phyloP scores from a whole-genome alignment of 352 stramenopile genomes.

The Phytophthora citricola region DNA sequence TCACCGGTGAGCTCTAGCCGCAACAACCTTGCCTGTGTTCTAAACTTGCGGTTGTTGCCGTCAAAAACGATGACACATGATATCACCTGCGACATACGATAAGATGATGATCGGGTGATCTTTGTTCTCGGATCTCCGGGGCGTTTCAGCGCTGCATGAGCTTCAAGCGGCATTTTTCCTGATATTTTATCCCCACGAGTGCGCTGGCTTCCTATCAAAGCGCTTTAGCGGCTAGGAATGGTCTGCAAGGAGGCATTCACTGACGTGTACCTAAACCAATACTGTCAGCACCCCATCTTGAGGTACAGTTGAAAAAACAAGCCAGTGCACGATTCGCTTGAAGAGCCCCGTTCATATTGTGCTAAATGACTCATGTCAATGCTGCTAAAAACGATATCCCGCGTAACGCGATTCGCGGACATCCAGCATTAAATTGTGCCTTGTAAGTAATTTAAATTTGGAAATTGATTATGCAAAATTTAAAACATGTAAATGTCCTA shows the following conservation, averaged over 20 bases:
- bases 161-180: slow-evolving; percentile 5
- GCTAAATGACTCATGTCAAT: neutral
- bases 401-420: neutral
- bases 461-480: slow-evolving; percentile 10
- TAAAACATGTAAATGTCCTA: no score
- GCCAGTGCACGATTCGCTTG: slow-evolving; percentile 20
- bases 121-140: slow-evolving; percentile 8
- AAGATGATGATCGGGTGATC: neutral
- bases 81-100: slow-evolving; percentile 5
- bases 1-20: no score
- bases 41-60: neutral
- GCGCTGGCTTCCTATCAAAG: no score
- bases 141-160: slow-evolving; percentile 6
- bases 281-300: slow-evolving; percentile 2
- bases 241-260: neutral
- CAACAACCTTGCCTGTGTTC: neutral
- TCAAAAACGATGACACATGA: slow-evolving; percentile 1
- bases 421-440: neutral
- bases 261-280: neutral
- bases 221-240: neutral
- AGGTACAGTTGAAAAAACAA: slow-evolving; percentile 22
- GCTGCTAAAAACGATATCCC: slow-evolving; percentile 19
- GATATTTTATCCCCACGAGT: neutral
- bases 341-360: slow-evolving; percentile 4
- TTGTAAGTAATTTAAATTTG: slow-evolving; percentile 17